These are phyloP conservation scores for Nemania serpens DNA, from an alignment of 2,329 filamentous ascomycete genomes.

Conservation along the genomic window DNA sequence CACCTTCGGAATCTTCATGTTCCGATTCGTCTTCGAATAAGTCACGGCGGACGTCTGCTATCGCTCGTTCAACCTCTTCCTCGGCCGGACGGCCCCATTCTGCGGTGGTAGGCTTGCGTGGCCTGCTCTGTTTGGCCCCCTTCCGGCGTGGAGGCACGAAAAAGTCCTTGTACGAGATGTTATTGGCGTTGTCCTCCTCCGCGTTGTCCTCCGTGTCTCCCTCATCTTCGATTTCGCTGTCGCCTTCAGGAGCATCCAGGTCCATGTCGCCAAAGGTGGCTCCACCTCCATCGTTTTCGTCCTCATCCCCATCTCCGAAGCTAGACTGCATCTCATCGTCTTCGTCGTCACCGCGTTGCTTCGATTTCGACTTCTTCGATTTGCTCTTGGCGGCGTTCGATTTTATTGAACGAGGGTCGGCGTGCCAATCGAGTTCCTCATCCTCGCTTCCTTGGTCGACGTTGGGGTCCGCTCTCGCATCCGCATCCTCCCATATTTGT, in stretches of 20 bases:
- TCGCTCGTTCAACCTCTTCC: conserved; percentile 77
- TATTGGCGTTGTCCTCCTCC: conserved; percentile 74
- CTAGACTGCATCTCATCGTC: conserved; percentile 46
- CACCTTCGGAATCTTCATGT: conserved; percentile 66
- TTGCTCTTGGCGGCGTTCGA: conserved; percentile 34
- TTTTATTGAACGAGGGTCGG: conserved; percentile 66
- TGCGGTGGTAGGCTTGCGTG: conserved; percentile 47
- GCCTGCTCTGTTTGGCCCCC: conserved; percentile 59
- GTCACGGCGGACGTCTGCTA: conserved; percentile 85
- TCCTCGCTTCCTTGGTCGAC: conserved; percentile 79
- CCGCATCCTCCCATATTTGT: conserved; percentile 85
- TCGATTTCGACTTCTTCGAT: conserved; percentile 38
- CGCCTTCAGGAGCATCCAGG: conserved; percentile 73
- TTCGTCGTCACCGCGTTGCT: conserved; percentile 45
- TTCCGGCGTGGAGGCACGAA: conserved; percentile 85
- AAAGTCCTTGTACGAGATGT: conserved; percentile 90
- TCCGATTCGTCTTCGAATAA: conserved; percentile 82
- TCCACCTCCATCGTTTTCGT: conserved; percentile 74
- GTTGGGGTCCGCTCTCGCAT: conserved; percentile 75
- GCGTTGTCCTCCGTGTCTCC: conserved; percentile 60
- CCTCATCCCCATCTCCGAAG: conserved; percentile 63
- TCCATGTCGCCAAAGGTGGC: conserved; percentile 84
- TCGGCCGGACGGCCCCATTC: conserved; percentile 55
- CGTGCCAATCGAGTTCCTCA: conserved; percentile 86
- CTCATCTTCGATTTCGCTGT: conserved; percentile 70